phyloP scores from a whole-genome alignment of 2,329 filamentous ascomycete genomes.

The Cercospora nicotianae region DNA sequence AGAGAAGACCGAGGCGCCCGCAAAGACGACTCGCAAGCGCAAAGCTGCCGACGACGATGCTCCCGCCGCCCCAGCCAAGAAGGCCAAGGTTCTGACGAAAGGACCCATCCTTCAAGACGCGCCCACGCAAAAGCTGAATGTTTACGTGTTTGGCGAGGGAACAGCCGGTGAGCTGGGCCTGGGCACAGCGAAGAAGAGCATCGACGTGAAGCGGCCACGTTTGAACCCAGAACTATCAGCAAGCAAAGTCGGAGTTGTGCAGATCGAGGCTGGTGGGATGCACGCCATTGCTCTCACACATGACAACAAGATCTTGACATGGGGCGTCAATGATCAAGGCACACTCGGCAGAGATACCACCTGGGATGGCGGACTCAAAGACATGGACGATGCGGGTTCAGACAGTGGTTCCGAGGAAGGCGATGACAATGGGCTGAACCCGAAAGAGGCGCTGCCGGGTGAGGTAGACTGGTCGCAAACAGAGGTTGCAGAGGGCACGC shows the following conservation, averaged over 20 bases:
- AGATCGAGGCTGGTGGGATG: slow-evolving; percentile 78
- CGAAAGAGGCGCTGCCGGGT: slow-evolving; percentile 67
- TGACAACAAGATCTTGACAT: slow-evolving; percentile 79
- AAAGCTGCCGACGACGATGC: slow-evolving; percentile 33
- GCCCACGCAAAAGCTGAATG: slow-evolving; percentile 64
- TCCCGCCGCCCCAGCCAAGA: slow-evolving; percentile 34
- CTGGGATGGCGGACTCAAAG: slow-evolving; percentile 63
- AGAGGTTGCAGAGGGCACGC: slow-evolving; percentile 55
- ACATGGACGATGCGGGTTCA: slow-evolving; percentile 56
- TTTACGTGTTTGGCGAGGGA: slow-evolving; percentile 80
- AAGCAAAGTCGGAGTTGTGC: slow-evolving; percentile 65
- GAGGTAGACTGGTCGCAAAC: slow-evolving; percentile 37
- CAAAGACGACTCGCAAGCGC: slow-evolving; percentile 32
- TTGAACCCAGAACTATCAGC: slow-evolving; percentile 62
- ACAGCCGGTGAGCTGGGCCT: slow-evolving; percentile 80
- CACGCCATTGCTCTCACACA: slow-evolving; percentile 74
- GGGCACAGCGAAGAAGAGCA: slow-evolving; percentile 63
- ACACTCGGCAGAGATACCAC: slow-evolving; percentile 73
- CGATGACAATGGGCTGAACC: slow-evolving; percentile 66
- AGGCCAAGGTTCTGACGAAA: slow-evolving; percentile 33
- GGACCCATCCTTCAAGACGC: slow-evolving; percentile 60
- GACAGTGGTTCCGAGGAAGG: slow-evolving; percentile 56
- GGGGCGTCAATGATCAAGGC: slow-evolving; percentile 85
- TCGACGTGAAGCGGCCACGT: slow-evolving; percentile 74
- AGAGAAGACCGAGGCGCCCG: slow-evolving; percentile 13